Conservation (phyloP, 1,284 basidiomycete genomes). For the Amylostereum chailletii region DNA sequence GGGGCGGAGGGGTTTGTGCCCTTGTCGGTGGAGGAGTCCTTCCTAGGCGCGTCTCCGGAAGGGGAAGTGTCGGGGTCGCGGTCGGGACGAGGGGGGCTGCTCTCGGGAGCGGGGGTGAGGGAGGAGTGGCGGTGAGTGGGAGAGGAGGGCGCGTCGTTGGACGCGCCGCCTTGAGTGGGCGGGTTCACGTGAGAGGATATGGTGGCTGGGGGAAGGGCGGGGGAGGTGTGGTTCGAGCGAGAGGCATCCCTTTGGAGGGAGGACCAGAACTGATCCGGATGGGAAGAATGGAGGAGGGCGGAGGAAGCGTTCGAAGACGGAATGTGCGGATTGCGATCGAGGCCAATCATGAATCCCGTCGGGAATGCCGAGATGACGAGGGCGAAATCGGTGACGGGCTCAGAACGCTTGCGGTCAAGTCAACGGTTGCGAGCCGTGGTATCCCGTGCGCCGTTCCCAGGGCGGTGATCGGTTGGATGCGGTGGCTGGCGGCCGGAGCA, state of each 20-base stretch:
- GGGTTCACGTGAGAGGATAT: constrained; percentile 12
- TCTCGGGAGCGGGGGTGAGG: constrained; percentile 22
- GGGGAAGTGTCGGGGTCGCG: constrained; percentile 10
- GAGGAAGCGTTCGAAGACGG: not conserved
- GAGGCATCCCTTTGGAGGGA: not conserved
- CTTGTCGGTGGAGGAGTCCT: constrained; percentile 17
- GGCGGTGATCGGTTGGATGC: no score
- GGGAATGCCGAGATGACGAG: not conserved
- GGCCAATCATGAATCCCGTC: constrained; percentile 40
- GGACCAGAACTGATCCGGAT: not conserved
- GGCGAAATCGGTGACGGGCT: not conserved
- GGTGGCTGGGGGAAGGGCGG: constrained; percentile 9
- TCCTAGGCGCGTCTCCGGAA: not conserved
- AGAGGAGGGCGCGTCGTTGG: constrained; percentile 16
- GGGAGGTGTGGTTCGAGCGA: constrained; percentile 14
- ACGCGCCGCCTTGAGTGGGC: not conserved
- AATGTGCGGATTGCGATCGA: constrained; percentile 44
- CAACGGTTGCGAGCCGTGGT: not conserved
- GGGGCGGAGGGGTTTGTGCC: constrained; percentile 4
- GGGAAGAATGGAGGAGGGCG: not conserved
- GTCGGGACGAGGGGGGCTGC: constrained; percentile 16
- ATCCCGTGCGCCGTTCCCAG: no score
- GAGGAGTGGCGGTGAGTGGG: constrained; percentile 19
- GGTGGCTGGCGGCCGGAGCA: no score
- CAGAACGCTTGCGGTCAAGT: not conserved